Percentiles rank a stretch among this genome's conserved stretches.
Conservation (phyloP, 768 basidiomycete genomes). For the Exsudoporus frostii region DNA sequence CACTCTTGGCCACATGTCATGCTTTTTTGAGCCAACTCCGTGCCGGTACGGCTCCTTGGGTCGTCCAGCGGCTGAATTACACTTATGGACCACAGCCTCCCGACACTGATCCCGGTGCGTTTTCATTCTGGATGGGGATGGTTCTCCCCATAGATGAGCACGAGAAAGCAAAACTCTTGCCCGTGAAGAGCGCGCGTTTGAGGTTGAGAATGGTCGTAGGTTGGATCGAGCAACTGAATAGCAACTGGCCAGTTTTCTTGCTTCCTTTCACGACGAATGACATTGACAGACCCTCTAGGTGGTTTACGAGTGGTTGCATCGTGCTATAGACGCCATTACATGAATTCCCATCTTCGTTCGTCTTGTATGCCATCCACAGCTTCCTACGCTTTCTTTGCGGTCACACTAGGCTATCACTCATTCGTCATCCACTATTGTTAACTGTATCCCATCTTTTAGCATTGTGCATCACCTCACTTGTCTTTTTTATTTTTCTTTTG, state of each 20-base stretch:
- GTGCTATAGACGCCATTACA: constrained; percentile 38
- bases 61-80: constrained; percentile 79
- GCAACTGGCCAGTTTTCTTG: constrained; percentile 45
- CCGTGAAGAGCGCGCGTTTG: constrained; percentile 73
- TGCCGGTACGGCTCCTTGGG: constrained; percentile 85
- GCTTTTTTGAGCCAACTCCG: constrained; percentile 59
- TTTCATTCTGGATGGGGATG: constrained; percentile 88
- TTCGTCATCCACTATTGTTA: constrained; percentile 3
- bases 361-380: constrained; percentile 14
- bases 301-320: constrained; percentile 71
- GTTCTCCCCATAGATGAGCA: constrained; percentile 90
- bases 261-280: constrained; percentile 14
- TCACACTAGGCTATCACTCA: constrained; percentile 8
- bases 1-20: constrained; percentile 52
- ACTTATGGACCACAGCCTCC: constrained; percentile 75
- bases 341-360: neutral
- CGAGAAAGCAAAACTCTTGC: constrained; percentile 83
- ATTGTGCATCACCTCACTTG: constrained; percentile 16
- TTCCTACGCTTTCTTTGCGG: constrained; percentile 1
- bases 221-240: constrained; percentile 84
- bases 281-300: constrained; percentile 44
- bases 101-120: constrained; percentile 55
- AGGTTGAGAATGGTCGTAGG: constrained; percentile 83
- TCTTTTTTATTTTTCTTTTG: neutral
- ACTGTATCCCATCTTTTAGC: constrained; percentile 16